phyloP scores from a whole-genome alignment of 768 basidiomycete genomes.

The Suillus americanus region DNA sequence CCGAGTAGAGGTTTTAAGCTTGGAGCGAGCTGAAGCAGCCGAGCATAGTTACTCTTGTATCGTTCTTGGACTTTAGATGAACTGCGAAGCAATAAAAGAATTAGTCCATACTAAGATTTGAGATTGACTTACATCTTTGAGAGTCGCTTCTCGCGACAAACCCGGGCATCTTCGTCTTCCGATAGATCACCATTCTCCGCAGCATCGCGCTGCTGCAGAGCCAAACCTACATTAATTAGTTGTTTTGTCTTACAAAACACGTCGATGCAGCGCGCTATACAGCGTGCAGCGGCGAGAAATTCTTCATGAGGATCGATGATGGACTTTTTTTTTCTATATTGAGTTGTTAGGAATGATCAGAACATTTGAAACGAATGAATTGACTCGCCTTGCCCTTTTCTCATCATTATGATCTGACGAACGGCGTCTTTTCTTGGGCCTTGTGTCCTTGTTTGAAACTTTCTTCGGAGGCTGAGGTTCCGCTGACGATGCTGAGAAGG shows the following conservation, averaged over 20 bases:
- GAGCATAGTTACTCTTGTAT: neutral
- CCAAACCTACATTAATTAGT: neutral
- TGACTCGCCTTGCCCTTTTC: neutral
- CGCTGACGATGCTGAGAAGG: neutral
- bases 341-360: neutral
- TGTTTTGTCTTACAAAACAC: constrained; percentile 9
- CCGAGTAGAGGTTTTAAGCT: neutral
- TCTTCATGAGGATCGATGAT: neutral
- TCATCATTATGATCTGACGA: neutral
- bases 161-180: neutral
- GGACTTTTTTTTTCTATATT: neutral
- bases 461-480: neutral
- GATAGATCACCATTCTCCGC: constrained; percentile 1
- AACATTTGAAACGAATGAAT: neutral
- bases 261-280: constrained; percentile 6
- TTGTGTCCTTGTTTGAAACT: neutral
- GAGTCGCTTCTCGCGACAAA: neutral
- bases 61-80: neutral
- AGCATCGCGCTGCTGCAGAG: neutral
- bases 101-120: neutral
- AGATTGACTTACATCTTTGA: constrained; percentile 1
- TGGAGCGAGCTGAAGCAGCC: neutral
- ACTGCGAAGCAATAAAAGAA: neutral
- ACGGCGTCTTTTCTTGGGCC: neutral
- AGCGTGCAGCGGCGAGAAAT: neutral